Conservation (phyloP, 1,284 basidiomycete genomes). For the Cutaneotrichosporon curvatum region DNA sequence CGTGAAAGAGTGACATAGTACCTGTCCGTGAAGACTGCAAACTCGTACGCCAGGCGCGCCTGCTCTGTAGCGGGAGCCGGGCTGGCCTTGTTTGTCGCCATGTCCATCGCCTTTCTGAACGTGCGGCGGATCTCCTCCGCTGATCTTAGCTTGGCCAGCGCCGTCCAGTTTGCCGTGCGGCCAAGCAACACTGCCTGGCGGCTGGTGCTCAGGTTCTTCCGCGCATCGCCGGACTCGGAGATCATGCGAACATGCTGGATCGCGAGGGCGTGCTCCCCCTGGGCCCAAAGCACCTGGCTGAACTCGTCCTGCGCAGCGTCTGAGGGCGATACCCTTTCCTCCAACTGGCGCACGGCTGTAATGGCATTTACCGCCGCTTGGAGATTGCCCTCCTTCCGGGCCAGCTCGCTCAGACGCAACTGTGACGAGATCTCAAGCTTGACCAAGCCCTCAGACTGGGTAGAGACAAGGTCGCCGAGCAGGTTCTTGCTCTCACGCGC, state of each 20-base stretch:
- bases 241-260: slow-evolving; percentile 57
- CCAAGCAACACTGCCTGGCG: slow-evolving; percentile 9
- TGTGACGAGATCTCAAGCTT: slow-evolving; percentile 65
- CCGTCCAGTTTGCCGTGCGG: slow-evolving; percentile 75
- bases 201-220: neutral
- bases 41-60: slow-evolving; percentile 70
- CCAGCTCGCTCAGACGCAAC: slow-evolving; percentile 64
- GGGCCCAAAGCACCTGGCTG: slow-evolving; percentile 81
- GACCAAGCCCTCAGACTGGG: slow-evolving; percentile 53
- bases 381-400: slow-evolving; percentile 60
- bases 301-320: slow-evolving; percentile 57
- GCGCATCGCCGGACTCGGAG: neutral
- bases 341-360: slow-evolving; percentile 63
- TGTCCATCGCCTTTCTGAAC: slow-evolving; percentile 50
- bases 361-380: slow-evolving; percentile 85
- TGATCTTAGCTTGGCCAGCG: slow-evolving; percentile 75
- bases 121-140: slow-evolving; percentile 67
- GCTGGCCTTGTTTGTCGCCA: slow-evolving; percentile 10
- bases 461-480: slow-evolving; percentile 61
- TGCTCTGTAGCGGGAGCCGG: slow-evolving; percentile 35
- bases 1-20: slow-evolving; percentile 67
- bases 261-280: slow-evolving; percentile 75
- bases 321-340: slow-evolving; percentile 46
- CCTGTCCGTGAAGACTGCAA: slow-evolving; percentile 78
- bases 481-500: slow-evolving; percentile 50